Conservation (phyloP, 1,284 basidiomycete genomes). For the Moniliella sp. region DNA sequence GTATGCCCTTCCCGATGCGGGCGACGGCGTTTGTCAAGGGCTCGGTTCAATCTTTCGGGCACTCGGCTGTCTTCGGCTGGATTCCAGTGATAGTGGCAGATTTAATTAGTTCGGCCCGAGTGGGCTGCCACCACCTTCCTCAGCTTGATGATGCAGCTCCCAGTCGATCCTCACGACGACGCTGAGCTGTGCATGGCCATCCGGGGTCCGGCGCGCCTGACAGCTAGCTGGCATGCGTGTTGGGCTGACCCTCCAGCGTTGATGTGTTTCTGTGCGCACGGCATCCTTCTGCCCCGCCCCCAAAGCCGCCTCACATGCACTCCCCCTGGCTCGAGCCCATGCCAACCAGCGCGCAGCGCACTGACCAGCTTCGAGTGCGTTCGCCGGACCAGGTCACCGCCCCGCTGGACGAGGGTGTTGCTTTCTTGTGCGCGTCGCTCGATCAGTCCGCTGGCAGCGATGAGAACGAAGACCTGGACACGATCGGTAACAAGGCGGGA, state of each 20-base stretch:
- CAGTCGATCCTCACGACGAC: conserved; percentile 18
- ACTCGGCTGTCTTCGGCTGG: too few species aligned
- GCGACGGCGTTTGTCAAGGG: too few species aligned
- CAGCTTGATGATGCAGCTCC: conserved; percentile 8
- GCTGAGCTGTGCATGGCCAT: conserved; percentile 14
- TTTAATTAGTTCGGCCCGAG: too few species aligned
- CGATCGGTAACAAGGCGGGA: conserved; percentile 38
- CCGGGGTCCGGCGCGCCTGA: background rate
- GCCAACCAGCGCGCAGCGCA: conserved; percentile 7
- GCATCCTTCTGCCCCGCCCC: conserved; percentile 30
- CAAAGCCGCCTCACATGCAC: conserved; percentile 20
- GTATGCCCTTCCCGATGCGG: too few species aligned
- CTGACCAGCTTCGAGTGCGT: conserved; percentile 11
- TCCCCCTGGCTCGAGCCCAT: conserved; percentile 26
- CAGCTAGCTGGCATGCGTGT: background rate
- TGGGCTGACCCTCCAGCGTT: conserved; percentile 7
- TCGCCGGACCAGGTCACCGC: conserved; percentile 15
- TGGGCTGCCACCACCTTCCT: too few species aligned
- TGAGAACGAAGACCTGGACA: conserved; percentile 6
- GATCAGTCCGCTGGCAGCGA: background rate
- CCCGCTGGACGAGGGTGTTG: conserved; percentile 8
- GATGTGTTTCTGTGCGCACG: conserved; percentile 26
- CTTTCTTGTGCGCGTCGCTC: conserved; percentile 1
- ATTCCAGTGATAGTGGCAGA: too few species aligned
- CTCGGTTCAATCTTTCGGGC: too few species aligned